Evolutionary conservation across 805 yeast species (phyloP).

Genomic region (Monosporozyma siamensis): DNA sequence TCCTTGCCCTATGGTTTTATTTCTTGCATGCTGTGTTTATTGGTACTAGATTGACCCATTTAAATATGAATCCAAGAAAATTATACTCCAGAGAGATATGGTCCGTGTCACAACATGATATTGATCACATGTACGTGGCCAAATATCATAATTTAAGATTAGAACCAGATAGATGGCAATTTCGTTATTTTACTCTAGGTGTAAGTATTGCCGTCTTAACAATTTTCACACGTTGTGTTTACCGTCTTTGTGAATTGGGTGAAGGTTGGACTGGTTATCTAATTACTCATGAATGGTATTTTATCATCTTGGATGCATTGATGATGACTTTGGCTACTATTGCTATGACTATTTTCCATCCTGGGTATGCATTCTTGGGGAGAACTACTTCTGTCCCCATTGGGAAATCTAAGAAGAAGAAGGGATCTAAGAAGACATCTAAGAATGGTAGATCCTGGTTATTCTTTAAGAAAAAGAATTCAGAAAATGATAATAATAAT

Average conservation of each 20-base stretch:
- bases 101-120: conserved; percentile 13
- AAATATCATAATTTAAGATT: conserved; percentile 25
- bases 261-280: conserved; percentile 57
- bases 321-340: conserved; percentile 46
- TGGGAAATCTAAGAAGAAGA: conserved; percentile 10
- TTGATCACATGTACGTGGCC: conserved; percentile 21
- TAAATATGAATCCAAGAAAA: conserved; percentile 8
- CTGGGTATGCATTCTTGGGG: conserved; percentile 47
- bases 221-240: conserved; percentile 58
- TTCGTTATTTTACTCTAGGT: conserved; percentile 37
- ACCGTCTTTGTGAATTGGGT: conserved; percentile 62
- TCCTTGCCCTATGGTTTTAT: conserved; percentile 40
- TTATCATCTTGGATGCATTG: conserved; percentile 51
- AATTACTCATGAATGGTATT: conserved; percentile 50
- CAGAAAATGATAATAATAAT: background rate
- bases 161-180: conserved; percentile 25
- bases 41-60: conserved; percentile 19
- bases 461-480: background rate
- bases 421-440: background rate
- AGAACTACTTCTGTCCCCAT: conserved; percentile 20
- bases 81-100: conserved; percentile 11
- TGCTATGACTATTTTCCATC: conserved; percentile 47
- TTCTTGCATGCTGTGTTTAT: conserved; percentile 37
- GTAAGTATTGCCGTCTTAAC: conserved; percentile 41
- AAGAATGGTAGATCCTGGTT: background rate